Evolutionary conservation across 495 filamentous ascomycete genomes (phyloP).

Genomic region (Hypoxylon trugodes): DNA sequence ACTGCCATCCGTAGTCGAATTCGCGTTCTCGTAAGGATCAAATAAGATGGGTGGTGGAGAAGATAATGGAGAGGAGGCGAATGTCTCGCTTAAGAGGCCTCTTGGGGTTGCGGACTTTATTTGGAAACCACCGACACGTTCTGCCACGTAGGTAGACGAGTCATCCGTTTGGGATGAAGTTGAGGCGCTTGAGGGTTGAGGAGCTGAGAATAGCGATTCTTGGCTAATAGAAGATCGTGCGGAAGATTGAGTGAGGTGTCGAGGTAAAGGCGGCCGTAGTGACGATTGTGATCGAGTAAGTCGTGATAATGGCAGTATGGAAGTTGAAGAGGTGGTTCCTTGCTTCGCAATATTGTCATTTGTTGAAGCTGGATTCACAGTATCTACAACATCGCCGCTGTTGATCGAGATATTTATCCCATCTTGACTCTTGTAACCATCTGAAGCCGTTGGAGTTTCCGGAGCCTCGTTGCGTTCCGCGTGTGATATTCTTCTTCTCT

Average conservation of each 20-base stretch:
- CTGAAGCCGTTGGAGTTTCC: background rate
- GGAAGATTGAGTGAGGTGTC: conserved; percentile 30
- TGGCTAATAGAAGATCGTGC: conserved; percentile 30
- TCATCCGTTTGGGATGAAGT: conserved; percentile 37
- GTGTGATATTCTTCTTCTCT: conserved; percentile 50
- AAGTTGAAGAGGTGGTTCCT: background rate
- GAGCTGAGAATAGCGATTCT: conserved; percentile 31
- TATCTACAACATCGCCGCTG: background rate
- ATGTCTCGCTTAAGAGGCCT: conserved; percentile 19
- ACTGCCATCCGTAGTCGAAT: conserved; percentile 40
- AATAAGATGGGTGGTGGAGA: conserved; percentile 55
- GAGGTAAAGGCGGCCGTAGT: conserved; percentile 31
- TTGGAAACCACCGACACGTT: background rate
- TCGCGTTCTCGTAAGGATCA: conserved; percentile 52
- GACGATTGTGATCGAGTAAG: conserved; percentile 33
- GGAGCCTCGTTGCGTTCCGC: background rate
- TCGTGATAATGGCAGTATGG: conserved; percentile 6
- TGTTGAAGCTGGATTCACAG: background rate
- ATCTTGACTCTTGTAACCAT: background rate
- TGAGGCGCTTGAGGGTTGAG: conserved; percentile 26
- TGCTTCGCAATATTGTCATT: background rate
- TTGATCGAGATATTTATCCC: background rate
- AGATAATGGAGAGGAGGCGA: conserved; percentile 55
- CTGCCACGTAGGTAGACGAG: conserved; percentile 7
- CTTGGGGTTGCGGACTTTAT: conserved; percentile 34